A percentile compares a stretch with the other conserved stretches of the same genome.
phyloP scores from a whole-genome alignment of 2,329 filamentous ascomycete genomes.

The Ophiostoma tasmaniense region DNA sequence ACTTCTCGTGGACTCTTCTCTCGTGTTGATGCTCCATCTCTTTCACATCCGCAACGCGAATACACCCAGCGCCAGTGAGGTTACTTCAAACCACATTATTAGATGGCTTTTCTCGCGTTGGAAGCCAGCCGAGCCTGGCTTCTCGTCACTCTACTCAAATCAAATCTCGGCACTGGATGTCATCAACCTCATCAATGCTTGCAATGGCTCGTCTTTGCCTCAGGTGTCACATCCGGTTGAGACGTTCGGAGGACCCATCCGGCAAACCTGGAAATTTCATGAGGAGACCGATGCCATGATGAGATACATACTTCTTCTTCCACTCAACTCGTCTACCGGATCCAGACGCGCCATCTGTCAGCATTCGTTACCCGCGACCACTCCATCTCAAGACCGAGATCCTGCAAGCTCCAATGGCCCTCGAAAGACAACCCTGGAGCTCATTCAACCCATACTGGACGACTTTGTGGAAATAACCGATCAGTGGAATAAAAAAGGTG shows the following conservation, averaged over 20 bases:
- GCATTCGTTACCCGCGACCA: slow-evolving; percentile 5
- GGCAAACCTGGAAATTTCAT: slow-evolving; percentile 40
- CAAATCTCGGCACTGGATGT: slow-evolving; percentile 60
- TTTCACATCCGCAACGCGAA: slow-evolving; percentile 58
- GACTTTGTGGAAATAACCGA: slow-evolving; percentile 40
- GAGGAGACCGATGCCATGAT: slow-evolving; percentile 37
- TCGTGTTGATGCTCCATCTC: slow-evolving; percentile 62
- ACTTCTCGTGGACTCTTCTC: slow-evolving; percentile 67
- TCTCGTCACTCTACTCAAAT: slow-evolving; percentile 54
- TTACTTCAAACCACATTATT: slow-evolving; percentile 62
- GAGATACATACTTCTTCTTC: slow-evolving; percentile 48
- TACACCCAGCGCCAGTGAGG: slow-evolving; percentile 59
- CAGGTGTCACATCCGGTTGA: slow-evolving; percentile 27
- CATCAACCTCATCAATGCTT: slow-evolving; percentile 58
- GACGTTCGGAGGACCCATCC: slow-evolving; percentile 40
- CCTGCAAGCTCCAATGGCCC: slow-evolving; percentile 31
- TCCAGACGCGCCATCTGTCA: slow-evolving; percentile 6
- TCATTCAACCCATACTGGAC: slow-evolving; percentile 45
- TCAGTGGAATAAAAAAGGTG: slow-evolving; percentile 37
- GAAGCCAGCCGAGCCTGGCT: slow-evolving; percentile 67
- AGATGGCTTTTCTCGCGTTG: slow-evolving; percentile 77
- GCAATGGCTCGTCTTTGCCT: slow-evolving; percentile 46
- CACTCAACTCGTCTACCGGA: slow-evolving; percentile 23
- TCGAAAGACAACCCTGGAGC: slow-evolving; percentile 45
- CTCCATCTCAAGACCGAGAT: slow-evolving; percentile 8